phyloP scores from a whole-genome alignment of 106 monocot species.

The Apostasia ramifera region DNA sequence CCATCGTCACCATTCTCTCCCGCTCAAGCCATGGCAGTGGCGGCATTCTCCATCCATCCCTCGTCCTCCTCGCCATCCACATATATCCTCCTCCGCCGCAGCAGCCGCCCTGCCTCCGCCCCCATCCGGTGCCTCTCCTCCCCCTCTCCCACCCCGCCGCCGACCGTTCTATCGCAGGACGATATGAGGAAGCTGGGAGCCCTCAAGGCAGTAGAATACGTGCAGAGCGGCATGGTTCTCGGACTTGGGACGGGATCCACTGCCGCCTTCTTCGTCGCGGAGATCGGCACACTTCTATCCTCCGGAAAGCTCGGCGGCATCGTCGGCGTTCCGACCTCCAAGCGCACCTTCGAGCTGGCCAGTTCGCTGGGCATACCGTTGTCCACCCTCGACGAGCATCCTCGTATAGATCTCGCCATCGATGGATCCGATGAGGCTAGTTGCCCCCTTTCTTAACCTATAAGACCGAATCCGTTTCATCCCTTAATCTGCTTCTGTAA shows the following conservation, averaged over 20 bases:
- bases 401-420: constrained; percentile 68
- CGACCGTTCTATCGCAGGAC: constrained; percentile 56
- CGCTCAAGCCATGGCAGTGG: not conserved
- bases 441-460: too few species aligned
- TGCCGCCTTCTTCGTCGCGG: constrained; percentile 80
- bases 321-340: constrained; percentile 87
- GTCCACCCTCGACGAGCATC: constrained; percentile 78
- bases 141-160: constrained; percentile 7
- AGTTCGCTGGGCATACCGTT: constrained; percentile 69
- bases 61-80: not conserved
- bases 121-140: constrained; percentile 24
- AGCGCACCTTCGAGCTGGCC: constrained; percentile 83
- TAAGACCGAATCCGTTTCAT: too few species aligned
- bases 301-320: constrained; percentile 58
- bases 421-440: constrained; percentile 87
- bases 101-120: not conserved
- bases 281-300: constrained; percentile 64
- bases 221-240: constrained; percentile 79
- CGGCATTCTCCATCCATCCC: not conserved
- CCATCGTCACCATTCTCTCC: too few species aligned
- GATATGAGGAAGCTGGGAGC: constrained; percentile 83
- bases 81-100: constrained; percentile 6
- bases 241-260: constrained; percentile 90
- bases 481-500: too few species aligned
- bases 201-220: constrained; percentile 75